Conservation (phyloP, 805 yeast species). For the Isabelozyma heimii region DNA sequence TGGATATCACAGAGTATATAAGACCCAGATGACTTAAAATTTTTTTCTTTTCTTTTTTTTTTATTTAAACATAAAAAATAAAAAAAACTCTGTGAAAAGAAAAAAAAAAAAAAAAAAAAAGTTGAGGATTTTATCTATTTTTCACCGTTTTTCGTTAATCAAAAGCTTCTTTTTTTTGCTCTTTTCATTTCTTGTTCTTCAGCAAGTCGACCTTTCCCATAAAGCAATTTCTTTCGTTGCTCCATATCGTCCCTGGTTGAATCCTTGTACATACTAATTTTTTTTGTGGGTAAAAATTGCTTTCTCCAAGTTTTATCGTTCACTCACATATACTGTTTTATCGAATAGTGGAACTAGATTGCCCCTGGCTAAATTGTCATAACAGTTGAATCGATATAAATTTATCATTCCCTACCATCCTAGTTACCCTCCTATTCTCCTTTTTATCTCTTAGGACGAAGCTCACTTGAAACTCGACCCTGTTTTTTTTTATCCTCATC, state of each 20-base stretch:
- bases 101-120: too few species aligned
- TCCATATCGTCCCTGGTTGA: neutral
- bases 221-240: neutral
- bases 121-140: neutral
- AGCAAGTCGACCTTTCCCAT: neutral
- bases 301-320: neutral
- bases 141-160: neutral
- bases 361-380: too few species aligned
- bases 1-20: too few species aligned
- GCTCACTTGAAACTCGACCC: neutral
- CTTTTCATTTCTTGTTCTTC: neutral
- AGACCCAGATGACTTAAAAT: too few species aligned
- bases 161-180: neutral
- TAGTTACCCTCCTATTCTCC: neutral
- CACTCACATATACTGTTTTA: neutral
- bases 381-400: too few species aligned
- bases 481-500: neutral
- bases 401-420: too few species aligned
- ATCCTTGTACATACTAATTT: neutral
- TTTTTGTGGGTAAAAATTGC: neutral
- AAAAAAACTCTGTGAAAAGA: neutral
- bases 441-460: neutral
- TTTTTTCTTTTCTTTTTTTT: too few species aligned
- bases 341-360: too few species aligned
- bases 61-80: too few species aligned